These are phyloP conservation scores for Ogataea glucozyma DNA, from an alignment of 805 yeast species.

Conservation along the genomic window DNA sequence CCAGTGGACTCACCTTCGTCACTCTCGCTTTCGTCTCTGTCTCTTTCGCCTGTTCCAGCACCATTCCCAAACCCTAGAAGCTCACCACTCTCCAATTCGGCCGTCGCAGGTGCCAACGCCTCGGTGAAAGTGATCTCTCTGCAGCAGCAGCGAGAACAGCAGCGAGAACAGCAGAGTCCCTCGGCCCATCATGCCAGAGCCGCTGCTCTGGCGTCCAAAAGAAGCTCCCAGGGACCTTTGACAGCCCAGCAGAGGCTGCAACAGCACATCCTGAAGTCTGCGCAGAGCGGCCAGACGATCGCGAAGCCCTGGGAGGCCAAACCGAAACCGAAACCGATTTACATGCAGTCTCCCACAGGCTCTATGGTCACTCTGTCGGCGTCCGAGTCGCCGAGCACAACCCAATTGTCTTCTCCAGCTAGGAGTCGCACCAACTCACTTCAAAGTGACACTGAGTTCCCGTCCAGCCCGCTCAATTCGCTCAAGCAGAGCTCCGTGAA, in stretches of 20 bases:
- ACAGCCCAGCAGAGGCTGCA: constrained; percentile 40
- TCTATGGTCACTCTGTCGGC: neutral
- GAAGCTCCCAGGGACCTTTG: constrained; percentile 19
- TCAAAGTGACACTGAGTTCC: constrained; percentile 24
- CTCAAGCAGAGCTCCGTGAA: constrained; percentile 26
- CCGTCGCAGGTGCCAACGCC: constrained; percentile 30
- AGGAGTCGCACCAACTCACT: constrained; percentile 27
- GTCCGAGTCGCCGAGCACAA: constrained; percentile 1
- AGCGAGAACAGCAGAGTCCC: constrained; percentile 2
- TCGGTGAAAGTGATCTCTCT: constrained; percentile 20
- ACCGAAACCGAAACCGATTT: constrained; percentile 27
- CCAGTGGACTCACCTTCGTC: constrained; percentile 2
- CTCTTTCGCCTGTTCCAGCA: constrained; percentile 10
- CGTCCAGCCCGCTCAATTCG: constrained; percentile 35
- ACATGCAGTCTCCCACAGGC: constrained; percentile 14
- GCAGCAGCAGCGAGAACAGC: constrained; percentile 7
- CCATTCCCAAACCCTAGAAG: constrained; percentile 17
- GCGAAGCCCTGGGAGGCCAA: constrained; percentile 29
- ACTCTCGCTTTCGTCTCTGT: constrained; percentile 4
- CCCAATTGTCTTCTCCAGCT: constrained; percentile 9
- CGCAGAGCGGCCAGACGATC: constrained; percentile 34
- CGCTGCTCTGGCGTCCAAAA: constrained; percentile 25
- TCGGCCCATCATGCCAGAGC: constrained; percentile 25
- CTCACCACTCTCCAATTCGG: constrained; percentile 16
- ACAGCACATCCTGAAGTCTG: constrained; percentile 35